phyloP scores from a whole-genome alignment of 345 rosid genomes.

The Zanthoxylum bungeanum region DNA sequence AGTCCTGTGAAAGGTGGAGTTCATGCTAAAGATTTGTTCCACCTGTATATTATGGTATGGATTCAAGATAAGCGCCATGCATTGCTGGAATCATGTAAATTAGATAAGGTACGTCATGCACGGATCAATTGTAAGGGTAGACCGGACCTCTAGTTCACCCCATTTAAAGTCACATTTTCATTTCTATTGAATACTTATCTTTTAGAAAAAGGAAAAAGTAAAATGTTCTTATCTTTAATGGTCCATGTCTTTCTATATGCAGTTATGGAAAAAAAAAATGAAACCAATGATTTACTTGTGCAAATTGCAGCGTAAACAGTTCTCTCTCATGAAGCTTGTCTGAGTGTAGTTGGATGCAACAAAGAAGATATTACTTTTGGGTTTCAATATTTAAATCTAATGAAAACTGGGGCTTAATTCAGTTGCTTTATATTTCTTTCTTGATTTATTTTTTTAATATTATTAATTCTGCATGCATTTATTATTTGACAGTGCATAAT shows the following conservation, averaged over 20 bases:
- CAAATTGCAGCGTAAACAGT: not conserved
- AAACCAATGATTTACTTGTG: not conserved
- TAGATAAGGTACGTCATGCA: conserved; percentile 69
- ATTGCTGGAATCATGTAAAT: conserved; percentile 86
- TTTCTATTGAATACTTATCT: not conserved
- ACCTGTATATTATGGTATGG: conserved; percentile 92
- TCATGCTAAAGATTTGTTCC: conserved; percentile 92
- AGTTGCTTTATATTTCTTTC: not conserved
- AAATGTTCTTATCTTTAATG: not conserved
- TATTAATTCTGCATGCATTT: not conserved
- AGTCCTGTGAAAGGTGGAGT: conserved; percentile 95
- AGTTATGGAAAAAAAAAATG: conserved; percentile 2
- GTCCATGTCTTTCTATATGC: not conserved
- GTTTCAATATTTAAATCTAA: not conserved
- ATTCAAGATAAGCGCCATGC: conserved; percentile 91
- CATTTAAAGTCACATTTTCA: not conserved
- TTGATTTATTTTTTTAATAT: not conserved
- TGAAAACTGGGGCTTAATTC: not conserved
- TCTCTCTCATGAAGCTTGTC: not conserved
- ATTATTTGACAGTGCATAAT: not conserved
- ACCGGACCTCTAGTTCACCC: not conserved
- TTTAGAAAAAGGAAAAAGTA: not conserved
- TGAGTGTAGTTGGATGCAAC: not conserved
- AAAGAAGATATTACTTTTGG: not conserved
- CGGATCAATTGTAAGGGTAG: not conserved